A percentile compares a stretch with the other conserved stretches of the same genome.
Conservation (phyloP, 179 eudicot genomes). For the Beta corolliflora region DNA sequence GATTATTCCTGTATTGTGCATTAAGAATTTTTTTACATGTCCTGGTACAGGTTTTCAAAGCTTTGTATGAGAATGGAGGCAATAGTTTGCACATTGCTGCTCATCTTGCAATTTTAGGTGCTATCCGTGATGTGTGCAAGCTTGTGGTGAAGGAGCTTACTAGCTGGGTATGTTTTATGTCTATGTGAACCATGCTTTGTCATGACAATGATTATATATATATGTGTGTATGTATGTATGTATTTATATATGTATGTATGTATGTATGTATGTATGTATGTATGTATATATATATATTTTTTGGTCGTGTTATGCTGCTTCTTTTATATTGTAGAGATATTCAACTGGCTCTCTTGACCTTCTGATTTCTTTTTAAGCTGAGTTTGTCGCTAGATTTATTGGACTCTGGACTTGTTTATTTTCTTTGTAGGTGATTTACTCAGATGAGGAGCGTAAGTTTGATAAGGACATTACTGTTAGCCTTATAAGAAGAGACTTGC, state of each 20-base stretch:
- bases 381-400: background rate
- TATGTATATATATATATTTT: too few species aligned
- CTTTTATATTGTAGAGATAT: too few species aligned
- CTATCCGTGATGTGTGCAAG: conserved; percentile 95
- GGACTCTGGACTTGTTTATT: conserved; percentile 6
- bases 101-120: conserved; percentile 77
- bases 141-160: conserved; percentile 87
- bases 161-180: conserved; percentile 92
- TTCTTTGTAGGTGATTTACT: conserved; percentile 69
- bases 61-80: conserved; percentile 80
- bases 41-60: conserved; percentile 64
- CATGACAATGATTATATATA: background rate
- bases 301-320: background rate
- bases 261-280: too few species aligned
- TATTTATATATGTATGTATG: background rate
- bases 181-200: conserved; percentile 1
- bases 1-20: background rate
- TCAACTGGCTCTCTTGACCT: background rate
- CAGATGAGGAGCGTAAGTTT: conserved; percentile 91
- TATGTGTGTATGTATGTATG: background rate
- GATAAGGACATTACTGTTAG: conserved; percentile 89
- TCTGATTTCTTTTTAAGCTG: background rate
- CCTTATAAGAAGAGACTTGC: conserved; percentile 72
- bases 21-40: conserved; percentile 2
- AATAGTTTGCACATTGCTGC: conserved; percentile 65